Conservation (phyloP, 495 filamentous ascomycete species). For the Xylaria flabelliformis region DNA sequence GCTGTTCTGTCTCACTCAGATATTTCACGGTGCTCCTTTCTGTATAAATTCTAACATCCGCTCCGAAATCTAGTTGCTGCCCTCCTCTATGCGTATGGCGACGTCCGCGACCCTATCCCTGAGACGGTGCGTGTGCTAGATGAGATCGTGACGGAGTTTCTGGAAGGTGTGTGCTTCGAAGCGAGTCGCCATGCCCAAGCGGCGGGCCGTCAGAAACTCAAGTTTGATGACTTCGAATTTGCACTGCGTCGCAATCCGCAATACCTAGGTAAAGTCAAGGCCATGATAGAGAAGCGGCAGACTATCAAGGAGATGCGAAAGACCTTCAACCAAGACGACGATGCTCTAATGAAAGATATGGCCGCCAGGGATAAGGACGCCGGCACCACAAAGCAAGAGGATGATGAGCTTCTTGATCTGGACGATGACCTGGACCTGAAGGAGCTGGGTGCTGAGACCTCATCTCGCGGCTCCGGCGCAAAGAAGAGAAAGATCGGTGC, state of each 20-base stretch:
- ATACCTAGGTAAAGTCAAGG: slow-evolving; percentile 88
- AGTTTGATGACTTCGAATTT: slow-evolving; percentile 97
- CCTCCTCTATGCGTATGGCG: slow-evolving; percentile 88
- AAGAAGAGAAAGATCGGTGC: slow-evolving; percentile 46
- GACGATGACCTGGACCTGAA: slow-evolving; percentile 37
- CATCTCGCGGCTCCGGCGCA: slow-evolving; percentile 43
- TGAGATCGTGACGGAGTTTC: slow-evolving; percentile 91
- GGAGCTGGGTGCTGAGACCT: slow-evolving; percentile 25
- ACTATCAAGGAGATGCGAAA: slow-evolving; percentile 79
- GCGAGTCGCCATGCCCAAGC: slow-evolving; percentile 82
- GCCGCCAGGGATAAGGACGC: slow-evolving; percentile 25
- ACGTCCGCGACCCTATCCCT: slow-evolving; percentile 71
- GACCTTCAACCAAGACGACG: slow-evolving; percentile 59
- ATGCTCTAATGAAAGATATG: slow-evolving; percentile 45
- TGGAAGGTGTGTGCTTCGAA: slow-evolving; percentile 87
- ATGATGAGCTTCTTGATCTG: slow-evolving; percentile 31
- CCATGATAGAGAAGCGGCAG: slow-evolving; percentile 81
- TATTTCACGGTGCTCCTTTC: background rate
- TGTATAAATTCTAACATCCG: slow-evolving; percentile 22
- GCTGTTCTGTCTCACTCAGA: slow-evolving; percentile 33
- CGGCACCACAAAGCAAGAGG: slow-evolving; percentile 22
- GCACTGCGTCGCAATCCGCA: slow-evolving; percentile 81
- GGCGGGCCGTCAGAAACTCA: slow-evolving; percentile 89
- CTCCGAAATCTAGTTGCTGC: slow-evolving; percentile 64
- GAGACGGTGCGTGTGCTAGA: slow-evolving; percentile 87